Conservation (phyloP, 306 rosid genomes). For the Vigna radiata region DNA sequence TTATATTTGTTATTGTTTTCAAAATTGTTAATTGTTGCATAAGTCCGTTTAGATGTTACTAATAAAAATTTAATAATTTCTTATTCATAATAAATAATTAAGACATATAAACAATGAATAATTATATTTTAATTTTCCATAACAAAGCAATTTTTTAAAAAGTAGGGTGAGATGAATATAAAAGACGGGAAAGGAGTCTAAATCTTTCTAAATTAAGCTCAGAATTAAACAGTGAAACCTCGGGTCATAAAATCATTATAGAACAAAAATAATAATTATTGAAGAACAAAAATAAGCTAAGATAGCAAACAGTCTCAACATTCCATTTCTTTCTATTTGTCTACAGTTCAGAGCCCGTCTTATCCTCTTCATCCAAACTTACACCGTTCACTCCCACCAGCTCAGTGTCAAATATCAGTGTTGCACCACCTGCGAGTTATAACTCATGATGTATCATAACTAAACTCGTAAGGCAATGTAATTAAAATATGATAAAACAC, state of each 20-base stretch:
- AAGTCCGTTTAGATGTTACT: no score
- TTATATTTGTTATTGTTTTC: no score
- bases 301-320: constrained; percentile 18
- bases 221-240: constrained; percentile 11
- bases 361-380: constrained; percentile 43
- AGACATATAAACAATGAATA: no score
- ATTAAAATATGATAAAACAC: constrained; percentile 1
- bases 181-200: constrained; percentile 24
- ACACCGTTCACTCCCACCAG: constrained; percentile 80
- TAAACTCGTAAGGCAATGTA: not conserved
- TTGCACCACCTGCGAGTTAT: constrained; percentile 84
- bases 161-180: constrained; percentile 10
- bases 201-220: constrained; percentile 39
- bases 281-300: constrained; percentile 17
- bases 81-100: no score
- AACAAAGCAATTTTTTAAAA: not conserved
- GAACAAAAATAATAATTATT: constrained; percentile 34
- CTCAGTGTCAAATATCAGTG: constrained; percentile 92
- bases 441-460: constrained; percentile 22
- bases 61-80: no score
- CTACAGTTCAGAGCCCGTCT: constrained; percentile 47
- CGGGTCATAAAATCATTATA: constrained; percentile 36
- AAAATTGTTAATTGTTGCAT: no score
- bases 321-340: constrained; percentile 29
- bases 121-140: not conserved